phyloP scores from a whole-genome alignment of 1,284 basidiomycete genomes.

The Sanguinoderma infundibulare region DNA sequence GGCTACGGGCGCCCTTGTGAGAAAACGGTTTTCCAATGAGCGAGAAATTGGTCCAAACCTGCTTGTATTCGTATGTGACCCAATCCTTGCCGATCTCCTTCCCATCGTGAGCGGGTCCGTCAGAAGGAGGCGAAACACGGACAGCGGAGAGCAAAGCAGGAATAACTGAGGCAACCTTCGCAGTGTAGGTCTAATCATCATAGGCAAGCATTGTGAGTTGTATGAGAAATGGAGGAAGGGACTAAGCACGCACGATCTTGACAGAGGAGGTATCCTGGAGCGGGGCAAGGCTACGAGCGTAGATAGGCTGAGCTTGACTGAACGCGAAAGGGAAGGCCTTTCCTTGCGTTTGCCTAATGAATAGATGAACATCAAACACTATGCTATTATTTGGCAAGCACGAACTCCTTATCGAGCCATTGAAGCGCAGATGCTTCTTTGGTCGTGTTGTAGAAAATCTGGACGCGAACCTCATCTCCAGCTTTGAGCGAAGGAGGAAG shows the following conservation, averaged over 20 bases:
- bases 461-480: slow-evolving; percentile 57
- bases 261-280: slow-evolving; percentile 81
- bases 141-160: slow-evolving; percentile 87
- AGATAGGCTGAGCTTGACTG: slow-evolving; percentile 95
- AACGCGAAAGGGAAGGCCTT: slow-evolving; percentile 90
- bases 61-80: slow-evolving; percentile 70
- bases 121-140: slow-evolving; percentile 73
- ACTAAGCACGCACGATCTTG: slow-evolving; percentile 61
- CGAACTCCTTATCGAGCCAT: slow-evolving; percentile 87
- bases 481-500: slow-evolving; percentile 47
- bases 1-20: slow-evolving; percentile 54
- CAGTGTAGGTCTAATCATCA: slow-evolving; percentile 68
- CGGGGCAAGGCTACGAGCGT: slow-evolving; percentile 81
- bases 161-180: slow-evolving; percentile 74
- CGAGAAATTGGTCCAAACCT: slow-evolving; percentile 50
- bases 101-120: slow-evolving; percentile 67
- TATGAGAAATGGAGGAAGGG: neutral
- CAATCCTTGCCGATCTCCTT: slow-evolving; percentile 72
- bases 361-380: neutral
- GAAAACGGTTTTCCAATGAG: neutral
- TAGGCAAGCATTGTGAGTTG: neutral
- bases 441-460: slow-evolving; percentile 78
- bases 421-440: slow-evolving; percentile 86
- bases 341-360: slow-evolving; percentile 84
- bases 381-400: neutral